Percentiles rank a stretch among this genome's conserved stretches.
Conservation (phyloP, 441 rosid species). For the Codiaeum variegatum region DNA sequence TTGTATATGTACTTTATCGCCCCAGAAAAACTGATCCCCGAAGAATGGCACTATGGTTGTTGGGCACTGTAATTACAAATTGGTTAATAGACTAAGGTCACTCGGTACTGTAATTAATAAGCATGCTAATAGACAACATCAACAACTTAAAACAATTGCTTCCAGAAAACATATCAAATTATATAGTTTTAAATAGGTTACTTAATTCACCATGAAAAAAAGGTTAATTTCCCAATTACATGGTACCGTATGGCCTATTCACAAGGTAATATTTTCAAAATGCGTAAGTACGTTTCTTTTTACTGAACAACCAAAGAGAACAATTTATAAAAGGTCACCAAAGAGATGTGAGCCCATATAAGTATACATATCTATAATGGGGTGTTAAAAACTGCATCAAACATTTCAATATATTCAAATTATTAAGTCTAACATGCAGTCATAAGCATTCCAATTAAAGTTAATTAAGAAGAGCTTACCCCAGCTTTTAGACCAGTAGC, state of each 20-base stretch:
- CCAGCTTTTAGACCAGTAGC: constrained; percentile 96
- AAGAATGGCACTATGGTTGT: constrained; percentile 94
- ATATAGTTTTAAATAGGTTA: neutral
- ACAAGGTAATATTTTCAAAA: neutral
- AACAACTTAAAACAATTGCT: constrained; percentile 6
- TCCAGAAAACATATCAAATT: neutral
- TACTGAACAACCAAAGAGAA: neutral
- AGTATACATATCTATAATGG: too few species aligned
- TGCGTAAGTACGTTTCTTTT: neutral
- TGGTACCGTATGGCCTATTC: neutral
- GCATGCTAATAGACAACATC: constrained; percentile 14
- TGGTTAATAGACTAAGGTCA: constrained; percentile 49
- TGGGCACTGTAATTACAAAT: constrained; percentile 68
- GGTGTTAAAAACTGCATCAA: neutral
- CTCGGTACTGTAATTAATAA: constrained; percentile 68
- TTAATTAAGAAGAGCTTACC: constrained; percentile 37
- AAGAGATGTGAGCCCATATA: too few species aligned
- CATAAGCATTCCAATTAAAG: neutral
- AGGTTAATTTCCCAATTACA: neutral
- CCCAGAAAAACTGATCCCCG: constrained; percentile 99
- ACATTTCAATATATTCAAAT: neutral
- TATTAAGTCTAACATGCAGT: neutral
- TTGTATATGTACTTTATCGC: constrained; percentile 60
- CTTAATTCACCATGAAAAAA: too few species aligned
- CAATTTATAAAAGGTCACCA: neutral